Evolutionary conservation across 352 stramenopile genomes (phyloP), one percentile per base, ranked within the genome.

Genomic region (Peronospora destructor): DNA sequence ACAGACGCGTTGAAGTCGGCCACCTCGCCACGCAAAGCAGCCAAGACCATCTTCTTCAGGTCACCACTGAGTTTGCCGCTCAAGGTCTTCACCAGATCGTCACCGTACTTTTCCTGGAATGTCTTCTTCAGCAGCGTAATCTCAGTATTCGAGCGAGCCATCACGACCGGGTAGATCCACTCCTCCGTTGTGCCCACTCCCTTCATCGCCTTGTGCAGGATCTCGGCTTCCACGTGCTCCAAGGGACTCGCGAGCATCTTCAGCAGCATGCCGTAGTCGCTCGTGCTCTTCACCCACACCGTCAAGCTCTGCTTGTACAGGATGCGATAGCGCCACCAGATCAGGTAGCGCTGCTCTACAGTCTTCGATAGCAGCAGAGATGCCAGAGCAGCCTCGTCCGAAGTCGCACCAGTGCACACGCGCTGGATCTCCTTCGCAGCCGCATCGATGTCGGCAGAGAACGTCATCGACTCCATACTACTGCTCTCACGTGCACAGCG

Each of bases 171-270:
- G 68, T 23, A 12, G 11, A 34, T 34, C 9, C 84, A 66, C 43
- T 64, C 80, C 55, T 89, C 80, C 36, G 66, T 87, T 7, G 77
- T 89, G 37, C 80, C 80, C 46, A 85, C 64, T 33, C 76, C 77
- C 53, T 89, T 85, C 42, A 72, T 86, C n/a, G 80, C 77, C 35
- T 88, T 66, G n/a, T 61, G 62, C 41, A 91, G 45, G 38, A 91
- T 65, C 51, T 79, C 9, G 1, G 30, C 81, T 57, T 91, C 81
- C 25, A 72, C 76, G 53, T 90, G 68, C 23, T 73, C 68, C 36
- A 91, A 55, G 46, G 76, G 70, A 56, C 71, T 81, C n/a, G 75
- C 75, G 42, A 89, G 78, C 73, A 91, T 82, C 26, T 61, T 65
- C 54, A 91, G 56, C 39, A 88, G 49, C 9, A 68, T 73, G 49